Percentiles rank a stretch among this genome's conserved stretches.
Conservation (phyloP, 2,329 filamentous ascomycete species). For the Fusarium pilosicola region DNA sequence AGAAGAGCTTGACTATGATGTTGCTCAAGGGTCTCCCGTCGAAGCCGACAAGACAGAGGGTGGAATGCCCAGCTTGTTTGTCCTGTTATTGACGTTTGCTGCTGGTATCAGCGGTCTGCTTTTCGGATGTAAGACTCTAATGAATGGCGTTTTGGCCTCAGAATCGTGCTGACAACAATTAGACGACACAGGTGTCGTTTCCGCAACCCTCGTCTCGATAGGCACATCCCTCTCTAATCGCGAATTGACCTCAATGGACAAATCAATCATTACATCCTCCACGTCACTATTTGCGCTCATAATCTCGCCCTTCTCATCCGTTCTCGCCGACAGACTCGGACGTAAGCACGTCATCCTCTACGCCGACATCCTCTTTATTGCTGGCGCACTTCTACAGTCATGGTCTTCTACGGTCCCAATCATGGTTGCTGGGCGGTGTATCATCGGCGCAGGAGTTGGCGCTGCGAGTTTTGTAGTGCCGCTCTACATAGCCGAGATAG, state of each 20-base stretch:
- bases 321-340: slow-evolving; percentile 70
- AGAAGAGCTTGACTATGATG: slow-evolving; percentile 49
- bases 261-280: slow-evolving; percentile 76
- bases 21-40: slow-evolving; percentile 36
- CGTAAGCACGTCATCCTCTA: slow-evolving; percentile 71
- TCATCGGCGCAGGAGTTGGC: slow-evolving; percentile 79
- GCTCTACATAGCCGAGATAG: slow-evolving; percentile 87
- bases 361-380: slow-evolving; percentile 73
- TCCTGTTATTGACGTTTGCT: slow-evolving; percentile 70
- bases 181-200: slow-evolving; percentile 77
- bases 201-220: slow-evolving; percentile 73
- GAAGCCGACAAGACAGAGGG: slow-evolving; percentile 44
- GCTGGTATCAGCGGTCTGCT: slow-evolving; percentile 74
- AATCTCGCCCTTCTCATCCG: slow-evolving; percentile 70
- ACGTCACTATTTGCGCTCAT: slow-evolving; percentile 74
- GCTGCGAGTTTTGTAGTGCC: slow-evolving; percentile 85
- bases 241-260: slow-evolving; percentile 70
- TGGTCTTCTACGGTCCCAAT: slow-evolving; percentile 63
- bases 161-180: slow-evolving; percentile 3
- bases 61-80: slow-evolving; percentile 59
- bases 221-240: slow-evolving; percentile 66
- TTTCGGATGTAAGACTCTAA: slow-evolving; percentile 68
- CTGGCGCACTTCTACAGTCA: slow-evolving; percentile 74
- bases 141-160: neutral
- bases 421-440: slow-evolving; percentile 75